Conservation (phyloP, 1,284 basidiomycete species). For the Malassezia vespertilionis region DNA sequence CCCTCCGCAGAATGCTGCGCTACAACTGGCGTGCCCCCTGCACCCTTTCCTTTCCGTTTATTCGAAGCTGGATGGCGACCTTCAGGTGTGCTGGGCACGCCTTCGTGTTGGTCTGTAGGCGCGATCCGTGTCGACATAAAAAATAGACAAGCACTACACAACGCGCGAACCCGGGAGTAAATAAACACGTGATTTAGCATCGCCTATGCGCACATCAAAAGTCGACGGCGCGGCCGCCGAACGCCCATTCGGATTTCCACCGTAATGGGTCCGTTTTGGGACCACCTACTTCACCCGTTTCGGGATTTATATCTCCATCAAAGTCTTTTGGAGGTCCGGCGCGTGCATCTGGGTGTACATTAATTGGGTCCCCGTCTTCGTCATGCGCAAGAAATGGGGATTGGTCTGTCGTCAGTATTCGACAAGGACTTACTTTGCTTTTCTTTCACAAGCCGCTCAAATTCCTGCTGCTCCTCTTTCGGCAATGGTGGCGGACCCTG, state of each 20-base stretch:
- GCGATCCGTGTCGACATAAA: not conserved
- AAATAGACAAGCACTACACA: not conserved
- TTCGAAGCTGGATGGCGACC: too few relatives aligned
- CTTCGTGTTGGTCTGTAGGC: not conserved
- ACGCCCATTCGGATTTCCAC: constrained; percentile 46
- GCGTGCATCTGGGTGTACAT: constrained; percentile 48
- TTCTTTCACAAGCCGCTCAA: constrained; percentile 46
- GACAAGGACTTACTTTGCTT: constrained; percentile 28
- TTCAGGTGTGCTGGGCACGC: not conserved
- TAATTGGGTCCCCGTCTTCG: constrained; percentile 5
- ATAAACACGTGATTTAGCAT: not conserved
- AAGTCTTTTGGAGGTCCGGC: constrained; percentile 49
- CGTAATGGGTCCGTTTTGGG: constrained; percentile 54
- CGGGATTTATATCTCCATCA: constrained; percentile 53
- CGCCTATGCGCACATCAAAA: constrained; percentile 19
- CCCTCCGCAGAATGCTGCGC: not conserved
- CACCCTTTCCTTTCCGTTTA: not conserved
- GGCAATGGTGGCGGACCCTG: constrained; percentile 48
- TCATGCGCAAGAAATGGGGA: constrained; percentile 15
- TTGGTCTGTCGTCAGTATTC: constrained; percentile 8
- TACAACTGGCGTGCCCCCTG: not conserved
- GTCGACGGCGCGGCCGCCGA: constrained; percentile 43
- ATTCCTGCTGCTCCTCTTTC: constrained; percentile 48
- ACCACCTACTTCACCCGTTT: constrained; percentile 54
- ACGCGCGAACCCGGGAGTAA: not conserved